A percentile compares a stretch with the other conserved stretches of the same genome.
Evolutionary conservation across 2,329 filamentous ascomycete species (phyloP).

Genomic region (Penicillium sp.): DNA sequence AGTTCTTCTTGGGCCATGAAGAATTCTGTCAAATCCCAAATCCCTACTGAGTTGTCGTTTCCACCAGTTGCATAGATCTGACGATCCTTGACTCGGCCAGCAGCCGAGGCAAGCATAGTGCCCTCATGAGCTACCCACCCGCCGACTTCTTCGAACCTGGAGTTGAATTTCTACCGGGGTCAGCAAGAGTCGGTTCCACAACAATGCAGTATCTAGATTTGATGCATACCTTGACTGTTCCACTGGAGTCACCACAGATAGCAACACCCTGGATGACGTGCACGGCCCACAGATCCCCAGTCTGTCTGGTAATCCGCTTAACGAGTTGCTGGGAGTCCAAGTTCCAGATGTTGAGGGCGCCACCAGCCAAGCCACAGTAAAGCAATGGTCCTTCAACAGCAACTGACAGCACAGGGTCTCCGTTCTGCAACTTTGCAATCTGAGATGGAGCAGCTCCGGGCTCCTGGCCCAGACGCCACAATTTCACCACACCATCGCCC

Average conservation of each 20-base stretch:
- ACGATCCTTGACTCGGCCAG: slow-evolving; percentile 66
- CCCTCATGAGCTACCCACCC: slow-evolving; percentile 82
- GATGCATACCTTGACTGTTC: slow-evolving; percentile 71
- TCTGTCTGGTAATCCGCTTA: slow-evolving; percentile 77
- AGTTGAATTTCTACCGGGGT: slow-evolving; percentile 63
- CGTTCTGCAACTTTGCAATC: slow-evolving; percentile 65
- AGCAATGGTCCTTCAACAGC: slow-evolving; percentile 87
- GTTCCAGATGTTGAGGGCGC: slow-evolving; percentile 94
- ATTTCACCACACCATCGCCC: slow-evolving; percentile 88
- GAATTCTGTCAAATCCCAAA: slow-evolving; percentile 75
- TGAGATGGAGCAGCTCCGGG: slow-evolving; percentile 64
- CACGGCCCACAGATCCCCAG: slow-evolving; percentile 79
- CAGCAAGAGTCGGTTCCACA: neutral
- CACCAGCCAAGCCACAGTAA: slow-evolving; percentile 84
- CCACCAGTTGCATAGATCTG: slow-evolving; percentile 92
- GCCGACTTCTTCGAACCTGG: slow-evolving; percentile 76
- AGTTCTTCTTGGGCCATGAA: slow-evolving; percentile 46
- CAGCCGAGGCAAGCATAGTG: slow-evolving; percentile 80
- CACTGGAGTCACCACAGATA: slow-evolving; percentile 85
- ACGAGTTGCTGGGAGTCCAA: slow-evolving; percentile 89
- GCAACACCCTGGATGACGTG: slow-evolving; percentile 81
- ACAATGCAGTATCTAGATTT: neutral
- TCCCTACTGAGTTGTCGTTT: slow-evolving; percentile 83
- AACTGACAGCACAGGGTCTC: slow-evolving; percentile 70
- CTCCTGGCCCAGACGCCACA: slow-evolving; percentile 75